Conservation (phyloP, 75 land plant species). For the Cunninghamia lanceolata region DNA sequence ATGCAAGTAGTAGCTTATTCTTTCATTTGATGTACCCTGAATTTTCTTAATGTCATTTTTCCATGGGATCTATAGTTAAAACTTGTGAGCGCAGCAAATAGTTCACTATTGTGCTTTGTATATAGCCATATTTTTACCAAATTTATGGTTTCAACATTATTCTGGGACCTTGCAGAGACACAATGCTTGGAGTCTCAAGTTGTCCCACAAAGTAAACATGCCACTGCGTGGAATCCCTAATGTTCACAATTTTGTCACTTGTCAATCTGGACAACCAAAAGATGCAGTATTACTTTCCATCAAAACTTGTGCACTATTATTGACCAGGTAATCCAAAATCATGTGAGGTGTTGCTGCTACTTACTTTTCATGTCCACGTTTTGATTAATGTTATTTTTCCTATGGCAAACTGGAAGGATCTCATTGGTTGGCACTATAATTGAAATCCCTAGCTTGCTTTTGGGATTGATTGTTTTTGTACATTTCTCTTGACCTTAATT, state of each 20-base stretch:
- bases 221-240: background rate
- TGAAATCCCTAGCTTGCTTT: background rate
- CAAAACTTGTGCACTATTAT: background rate
- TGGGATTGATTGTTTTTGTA: background rate
- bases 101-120: background rate
- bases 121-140: background rate
- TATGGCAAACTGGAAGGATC: background rate
- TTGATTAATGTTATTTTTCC: background rate
- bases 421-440: no score
- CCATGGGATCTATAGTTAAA: background rate
- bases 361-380: background rate
- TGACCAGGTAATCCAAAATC: constrained; percentile 2
- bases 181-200: background rate
- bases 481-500: background rate
- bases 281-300: background rate
- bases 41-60: background rate
- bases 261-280: constrained; percentile 3
- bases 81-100: background rate
- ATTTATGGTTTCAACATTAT: background rate
- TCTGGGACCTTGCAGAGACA: constrained; percentile 11
- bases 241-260: background rate
- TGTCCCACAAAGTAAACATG: background rate
- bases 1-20: background rate
- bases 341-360: background rate
- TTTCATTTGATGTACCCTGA: background rate